Percentiles rank a stretch among this genome's conserved stretches.
Evolutionary conservation across 2,329 filamentous ascomycete genomes (phyloP).

Genomic region (Hymenoscyphus repandus): DNA sequence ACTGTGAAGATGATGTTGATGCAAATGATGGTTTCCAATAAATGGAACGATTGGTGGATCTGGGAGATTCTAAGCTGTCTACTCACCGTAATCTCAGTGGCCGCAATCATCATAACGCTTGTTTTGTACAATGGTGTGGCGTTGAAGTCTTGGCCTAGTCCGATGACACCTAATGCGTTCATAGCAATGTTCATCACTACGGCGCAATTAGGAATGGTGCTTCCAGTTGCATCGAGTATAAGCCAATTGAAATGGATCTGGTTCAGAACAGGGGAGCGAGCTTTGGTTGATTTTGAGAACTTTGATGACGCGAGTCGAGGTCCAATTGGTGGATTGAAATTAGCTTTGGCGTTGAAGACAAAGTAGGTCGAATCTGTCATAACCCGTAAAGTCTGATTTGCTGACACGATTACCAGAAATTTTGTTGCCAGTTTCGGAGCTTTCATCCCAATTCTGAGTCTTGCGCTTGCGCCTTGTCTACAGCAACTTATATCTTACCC

Average conservation of each 20-base stretch:
- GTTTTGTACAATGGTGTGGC: neutral
- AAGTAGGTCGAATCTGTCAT: neutral
- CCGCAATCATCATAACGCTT: neutral
- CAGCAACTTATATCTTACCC: neutral
- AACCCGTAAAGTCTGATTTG: neutral
- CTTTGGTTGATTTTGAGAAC: conserved; percentile 29
- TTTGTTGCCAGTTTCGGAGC: conserved; percentile 25
- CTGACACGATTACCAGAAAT: neutral
- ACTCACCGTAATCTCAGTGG: neutral
- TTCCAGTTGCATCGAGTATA: neutral
- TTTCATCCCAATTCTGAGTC: conserved; percentile 15
- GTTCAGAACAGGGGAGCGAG: conserved; percentile 11
- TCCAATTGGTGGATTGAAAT: conserved; percentile 26
- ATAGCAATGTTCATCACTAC: neutral
- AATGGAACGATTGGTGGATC: conserved; percentile 1
- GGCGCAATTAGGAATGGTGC: neutral
- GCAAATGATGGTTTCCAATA: neutral
- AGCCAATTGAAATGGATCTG: conserved; percentile 1
- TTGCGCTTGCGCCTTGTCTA: neutral
- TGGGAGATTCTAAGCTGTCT: neutral
- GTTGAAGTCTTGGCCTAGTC: neutral
- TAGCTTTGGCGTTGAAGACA: conserved; percentile 21
- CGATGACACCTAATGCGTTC: neutral
- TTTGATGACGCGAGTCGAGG: conserved; percentile 34
- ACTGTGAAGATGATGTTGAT: neutral